Evolutionary conservation across 169 alveolate genomes (phyloP).

Genomic region (Eimeria acervulina): DNA sequence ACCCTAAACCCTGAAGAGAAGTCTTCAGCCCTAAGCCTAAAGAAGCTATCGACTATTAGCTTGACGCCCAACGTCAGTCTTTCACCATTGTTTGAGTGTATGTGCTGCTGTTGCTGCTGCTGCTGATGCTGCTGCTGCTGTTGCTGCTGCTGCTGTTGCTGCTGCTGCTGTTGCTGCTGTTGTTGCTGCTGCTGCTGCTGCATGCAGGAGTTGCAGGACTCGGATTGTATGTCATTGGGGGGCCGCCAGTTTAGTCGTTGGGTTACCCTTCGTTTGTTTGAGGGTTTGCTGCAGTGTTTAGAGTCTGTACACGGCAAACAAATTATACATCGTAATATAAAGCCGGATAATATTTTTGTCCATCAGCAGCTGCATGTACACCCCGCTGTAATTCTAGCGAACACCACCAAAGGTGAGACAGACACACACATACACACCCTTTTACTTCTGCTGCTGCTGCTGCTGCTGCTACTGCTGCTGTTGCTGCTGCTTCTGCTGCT

Average conservation of each 20-base stretch:
- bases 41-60: not conserved
- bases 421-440: not conserved
- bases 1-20: slow-evolving; percentile 25
- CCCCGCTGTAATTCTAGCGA: slow-evolving; percentile 57
- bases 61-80: not conserved
- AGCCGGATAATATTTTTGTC: slow-evolving; percentile 82
- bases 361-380: slow-evolving; percentile 77
- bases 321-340: slow-evolving; percentile 67
- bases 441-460: not conserved
- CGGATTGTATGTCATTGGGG: not conserved
- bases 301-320: slow-evolving; percentile 53
- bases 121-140: not conserved
- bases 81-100: not conserved
- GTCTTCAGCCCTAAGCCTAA: not conserved
- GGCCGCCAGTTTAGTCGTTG: not conserved
- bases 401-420: not conserved
- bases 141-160: not conserved
- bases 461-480: not conserved
- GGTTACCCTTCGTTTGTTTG: not conserved
- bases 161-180: not conserved
- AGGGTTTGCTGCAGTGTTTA: slow-evolving; percentile 60
- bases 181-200: not conserved
- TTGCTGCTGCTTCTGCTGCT: not conserved
- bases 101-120: not conserved
- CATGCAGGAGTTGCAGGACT: no score